These are phyloP conservation scores for Adenanthera pavonina DNA, from an alignment of 306 rosid species.

Conservation along the genomic window DNA sequence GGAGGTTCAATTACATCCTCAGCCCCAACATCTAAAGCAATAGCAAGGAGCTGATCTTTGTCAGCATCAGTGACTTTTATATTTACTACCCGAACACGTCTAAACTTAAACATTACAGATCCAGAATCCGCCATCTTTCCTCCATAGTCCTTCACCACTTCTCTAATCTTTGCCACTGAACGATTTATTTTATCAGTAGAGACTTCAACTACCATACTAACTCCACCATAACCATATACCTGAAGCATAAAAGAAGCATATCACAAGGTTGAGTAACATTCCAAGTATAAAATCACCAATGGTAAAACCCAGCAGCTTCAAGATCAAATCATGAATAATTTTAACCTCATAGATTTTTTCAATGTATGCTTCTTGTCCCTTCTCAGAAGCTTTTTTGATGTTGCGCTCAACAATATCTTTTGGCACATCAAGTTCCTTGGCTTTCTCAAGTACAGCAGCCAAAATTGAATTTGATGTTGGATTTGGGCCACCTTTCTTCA, in stretches of 20 bases:
- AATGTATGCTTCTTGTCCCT: conserved; percentile 89
- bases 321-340: conserved; percentile 35
- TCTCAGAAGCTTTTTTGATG: conserved; percentile 88
- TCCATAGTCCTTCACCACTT: conserved; percentile 84
- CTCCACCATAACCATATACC: conserved; percentile 96
- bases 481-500: conserved; percentile 85
- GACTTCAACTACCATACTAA: conserved; percentile 91
- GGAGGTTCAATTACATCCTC: conserved; percentile 94
- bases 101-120: conserved; percentile 83
- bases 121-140: conserved; percentile 98
- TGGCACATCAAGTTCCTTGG: conserved; percentile 96
- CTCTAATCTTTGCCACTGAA: conserved; percentile 82
- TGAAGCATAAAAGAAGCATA: conserved; percentile 38
- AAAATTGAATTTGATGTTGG: conserved; percentile 66
- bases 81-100: conserved; percentile 78
- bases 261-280: conserved; percentile 19
- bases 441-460: conserved; percentile 82
- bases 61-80: conserved; percentile 69
- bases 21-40: conserved; percentile 88
- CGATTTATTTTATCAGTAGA: conserved; percentile 85
- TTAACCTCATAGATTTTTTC: conserved; percentile 85
- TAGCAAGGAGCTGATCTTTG: conserved; percentile 78
- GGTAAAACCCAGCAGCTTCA: conserved; percentile 2
- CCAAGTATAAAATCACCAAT: conserved; percentile 23
- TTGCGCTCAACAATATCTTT: conserved; percentile 87